Evolutionary conservation across 345 rosid species (phyloP).

Genomic region (Pugionium cornutum): DNA sequence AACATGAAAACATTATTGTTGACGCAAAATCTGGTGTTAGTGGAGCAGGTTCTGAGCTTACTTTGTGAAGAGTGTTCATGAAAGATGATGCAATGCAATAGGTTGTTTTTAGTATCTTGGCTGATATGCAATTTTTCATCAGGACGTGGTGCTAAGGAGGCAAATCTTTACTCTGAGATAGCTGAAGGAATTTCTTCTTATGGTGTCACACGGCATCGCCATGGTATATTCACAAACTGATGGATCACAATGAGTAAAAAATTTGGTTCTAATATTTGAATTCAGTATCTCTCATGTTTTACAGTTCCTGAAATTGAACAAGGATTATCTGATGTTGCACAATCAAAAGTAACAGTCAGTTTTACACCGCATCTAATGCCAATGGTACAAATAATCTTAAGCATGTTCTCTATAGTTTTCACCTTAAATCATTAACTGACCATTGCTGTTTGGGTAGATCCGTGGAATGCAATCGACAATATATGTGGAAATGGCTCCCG

Average conservation of each 20-base stretch:
- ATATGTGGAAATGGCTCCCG: conserved; percentile 76
- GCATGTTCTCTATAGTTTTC: conserved; percentile 27
- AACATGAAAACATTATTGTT: conserved; percentile 60
- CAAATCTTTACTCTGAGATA: conserved; percentile 72
- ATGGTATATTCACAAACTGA: conserved; percentile 49
- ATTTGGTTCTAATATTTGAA: conserved; percentile 11
- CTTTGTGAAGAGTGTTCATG: not conserved
- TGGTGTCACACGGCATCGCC: conserved; percentile 90
- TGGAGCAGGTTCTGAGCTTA: conserved; percentile 76
- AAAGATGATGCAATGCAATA: not conserved
- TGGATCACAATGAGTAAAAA: not conserved
- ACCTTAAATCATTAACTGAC: conserved; percentile 23
- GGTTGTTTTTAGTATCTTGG: conserved; percentile 17
- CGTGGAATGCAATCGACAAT: conserved; percentile 99
- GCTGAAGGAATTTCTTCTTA: conserved; percentile 92
- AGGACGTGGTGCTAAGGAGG: conserved; percentile 98
- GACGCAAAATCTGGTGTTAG: conserved; percentile 97
- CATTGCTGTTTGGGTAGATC: conserved; percentile 45
- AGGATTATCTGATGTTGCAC: conserved; percentile 75
- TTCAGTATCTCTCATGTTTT: conserved; percentile 43
- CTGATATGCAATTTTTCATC: conserved; percentile 28
- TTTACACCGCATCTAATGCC: conserved; percentile 99
- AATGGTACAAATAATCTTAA: conserved; percentile 56
- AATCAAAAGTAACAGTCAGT: conserved; percentile 78
- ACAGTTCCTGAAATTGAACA: conserved; percentile 98